Evolutionary conservation across 257 asterid species (phyloP), one percentile per base, ranked within the genome.

Genomic region (Voacanga thouarsii): DNA sequence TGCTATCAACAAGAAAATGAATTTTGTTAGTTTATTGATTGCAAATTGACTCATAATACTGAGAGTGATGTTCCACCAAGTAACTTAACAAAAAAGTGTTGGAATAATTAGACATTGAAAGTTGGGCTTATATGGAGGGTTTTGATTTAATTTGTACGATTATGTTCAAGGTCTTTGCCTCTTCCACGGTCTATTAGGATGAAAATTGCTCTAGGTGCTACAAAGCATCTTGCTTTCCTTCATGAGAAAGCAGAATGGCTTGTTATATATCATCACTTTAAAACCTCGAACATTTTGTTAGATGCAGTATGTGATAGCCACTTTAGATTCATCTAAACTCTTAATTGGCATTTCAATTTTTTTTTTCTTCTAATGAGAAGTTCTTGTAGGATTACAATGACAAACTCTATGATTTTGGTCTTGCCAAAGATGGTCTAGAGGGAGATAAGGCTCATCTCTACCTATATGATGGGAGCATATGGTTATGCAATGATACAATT

Each of bases 211-310:
- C 83, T 95, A 64, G 98, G 98, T 78, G 99, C 99, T 83, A 98
- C 99, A 23, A 88, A 87, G 76, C 98, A 98, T 73, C 98, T 95
- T 66, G 90, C 97, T 75, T 95, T 95, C 84, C 97, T 95, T 76
- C 99, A 95, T 0, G 99, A 91, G 88, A 97, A 95, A 89, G 98
- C 98, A n/a, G 93, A 93, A 86, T 90, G 97, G 72, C 98, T 94
- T 0, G 96, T 93, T 28, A 95, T 95, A 66, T 95, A 88, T 82
- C 98, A 98, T 41, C 98, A 95, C 88, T 95, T 95, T 75, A 95
- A 95, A 89, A 95, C 99, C n/a, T 93, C 99, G 30, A 95, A 95
- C 84, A 93, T 95, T 84, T 90, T 95, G 57, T 82, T 95, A 82
- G 98, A 95, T 79, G 96, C 99, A 76, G 99, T 95, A 84, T 83